Conservation (phyloP, 208 protist species). For the Acanthamoeba culbertsoni region DNA sequence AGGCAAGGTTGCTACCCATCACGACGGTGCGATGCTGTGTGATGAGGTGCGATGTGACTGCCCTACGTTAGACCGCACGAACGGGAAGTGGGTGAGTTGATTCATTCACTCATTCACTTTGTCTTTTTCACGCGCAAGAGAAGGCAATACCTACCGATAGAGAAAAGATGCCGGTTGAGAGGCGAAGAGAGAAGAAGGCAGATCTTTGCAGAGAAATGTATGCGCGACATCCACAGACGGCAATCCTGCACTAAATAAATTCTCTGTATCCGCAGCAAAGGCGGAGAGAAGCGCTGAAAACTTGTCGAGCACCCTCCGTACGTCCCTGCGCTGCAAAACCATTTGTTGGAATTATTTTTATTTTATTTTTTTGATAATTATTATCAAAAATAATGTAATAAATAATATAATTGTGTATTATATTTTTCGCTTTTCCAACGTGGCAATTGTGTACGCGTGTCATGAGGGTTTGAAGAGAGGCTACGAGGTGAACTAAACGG, state of each 20-base stretch:
- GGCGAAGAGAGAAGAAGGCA: not conserved
- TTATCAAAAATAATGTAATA: too few relatives aligned
- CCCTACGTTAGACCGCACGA: not conserved
- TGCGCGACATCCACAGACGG: not conserved
- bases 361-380: too few relatives aligned
- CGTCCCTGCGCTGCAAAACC: not conserved
- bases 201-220: not conserved
- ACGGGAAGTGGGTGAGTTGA: not conserved
- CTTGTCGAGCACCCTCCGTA: not conserved
- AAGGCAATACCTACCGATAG: not conserved
- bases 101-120: too few relatives aligned
- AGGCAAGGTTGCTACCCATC: not conserved
- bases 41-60: constrained; percentile 47
- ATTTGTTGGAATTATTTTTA: too few relatives aligned
- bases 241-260: not conserved
- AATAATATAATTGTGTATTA: too few relatives aligned
- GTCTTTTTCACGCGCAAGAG: not conserved
- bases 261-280: not conserved
- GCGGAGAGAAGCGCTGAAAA: not conserved
- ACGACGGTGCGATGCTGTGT: constrained; percentile 51
- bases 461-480: not conserved
- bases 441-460: not conserved
- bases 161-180: not conserved
- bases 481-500: not conserved
- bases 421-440: too few relatives aligned